Evolutionary conservation across 805 yeast genomes (phyloP).

Genomic region (Kodamaea kaohsiungensis): DNA sequence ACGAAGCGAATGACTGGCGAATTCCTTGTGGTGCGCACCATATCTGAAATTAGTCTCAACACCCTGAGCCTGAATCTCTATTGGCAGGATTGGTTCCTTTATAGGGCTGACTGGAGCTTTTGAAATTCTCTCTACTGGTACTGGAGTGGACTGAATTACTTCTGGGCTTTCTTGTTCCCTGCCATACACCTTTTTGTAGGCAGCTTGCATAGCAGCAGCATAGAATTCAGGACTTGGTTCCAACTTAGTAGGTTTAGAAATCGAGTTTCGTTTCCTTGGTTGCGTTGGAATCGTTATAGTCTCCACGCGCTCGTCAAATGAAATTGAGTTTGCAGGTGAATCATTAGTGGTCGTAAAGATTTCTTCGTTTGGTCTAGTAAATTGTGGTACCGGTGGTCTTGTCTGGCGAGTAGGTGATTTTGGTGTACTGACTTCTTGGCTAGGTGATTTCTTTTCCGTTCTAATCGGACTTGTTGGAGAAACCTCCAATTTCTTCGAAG

Average conservation of each 20-base stretch:
- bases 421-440: not conserved
- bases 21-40: constrained; percentile 34
- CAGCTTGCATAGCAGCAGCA: constrained; percentile 25
- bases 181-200: constrained; percentile 24
- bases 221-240: constrained; percentile 20
- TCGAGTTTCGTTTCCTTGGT: constrained; percentile 1
- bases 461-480: constrained; percentile 4
- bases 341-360: constrained; percentile 13
- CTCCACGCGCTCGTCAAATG: constrained; percentile 38
- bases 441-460: not conserved
- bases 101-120: constrained; percentile 1
- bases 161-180: constrained; percentile 8
- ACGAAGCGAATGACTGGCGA: constrained; percentile 30
- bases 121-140: not conserved
- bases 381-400: not conserved
- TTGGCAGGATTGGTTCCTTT: not conserved
- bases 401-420: constrained; percentile 5
- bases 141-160: not conserved
- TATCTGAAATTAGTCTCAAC: constrained; percentile 23
- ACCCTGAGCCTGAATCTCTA: constrained; percentile 13
- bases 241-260: constrained; percentile 4
- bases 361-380: constrained; percentile 11
- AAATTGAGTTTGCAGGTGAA: constrained; percentile 36
- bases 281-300: constrained; percentile 29
- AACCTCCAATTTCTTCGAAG: not conserved